Percentiles rank a stretch among this genome's conserved stretches.
These are phyloP conservation scores for Graphium sp. DNA, from an alignment of 2,329 filamentous ascomycete genomes.

Conservation along the genomic window DNA sequence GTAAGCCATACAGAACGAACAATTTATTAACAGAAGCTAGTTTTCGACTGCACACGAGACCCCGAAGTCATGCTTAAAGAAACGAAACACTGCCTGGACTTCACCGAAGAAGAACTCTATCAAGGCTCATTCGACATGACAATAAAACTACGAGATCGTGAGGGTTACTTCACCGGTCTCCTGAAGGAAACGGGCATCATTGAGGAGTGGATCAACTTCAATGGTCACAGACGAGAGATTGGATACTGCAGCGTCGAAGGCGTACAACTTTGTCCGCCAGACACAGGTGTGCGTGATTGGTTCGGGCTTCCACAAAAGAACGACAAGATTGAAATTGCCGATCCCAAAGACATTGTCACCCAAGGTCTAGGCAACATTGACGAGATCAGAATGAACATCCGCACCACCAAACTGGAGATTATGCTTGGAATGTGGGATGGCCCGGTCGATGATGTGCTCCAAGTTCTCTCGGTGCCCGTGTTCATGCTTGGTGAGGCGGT, in stretches of 20 bases:
- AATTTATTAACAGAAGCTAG: neutral
- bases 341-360: conserved; percentile 9
- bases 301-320: neutral
- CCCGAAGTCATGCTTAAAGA: neutral
- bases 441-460: neutral
- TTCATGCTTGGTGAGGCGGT: conserved; percentile 11
- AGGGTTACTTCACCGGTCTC: neutral
- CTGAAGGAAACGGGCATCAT: neutral
- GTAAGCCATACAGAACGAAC: neutral
- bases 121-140: neutral
- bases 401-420: neutral
- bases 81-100: neutral
- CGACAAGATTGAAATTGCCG: conserved; percentile 6
- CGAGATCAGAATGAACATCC: conserved; percentile 6
- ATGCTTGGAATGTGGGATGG: conserved; percentile 1
- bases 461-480: conserved; percentile 7
- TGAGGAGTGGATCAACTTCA: conserved; percentile 1
- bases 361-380: conserved; percentile 5
- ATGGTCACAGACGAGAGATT: neutral
- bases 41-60: neutral
- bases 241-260: neutral
- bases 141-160: neutral
- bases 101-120: neutral
- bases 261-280: neutral
- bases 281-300: no score